phyloP scores from a whole-genome alignment of 163 green algal genomes.

The Prototheca cutis region DNA sequence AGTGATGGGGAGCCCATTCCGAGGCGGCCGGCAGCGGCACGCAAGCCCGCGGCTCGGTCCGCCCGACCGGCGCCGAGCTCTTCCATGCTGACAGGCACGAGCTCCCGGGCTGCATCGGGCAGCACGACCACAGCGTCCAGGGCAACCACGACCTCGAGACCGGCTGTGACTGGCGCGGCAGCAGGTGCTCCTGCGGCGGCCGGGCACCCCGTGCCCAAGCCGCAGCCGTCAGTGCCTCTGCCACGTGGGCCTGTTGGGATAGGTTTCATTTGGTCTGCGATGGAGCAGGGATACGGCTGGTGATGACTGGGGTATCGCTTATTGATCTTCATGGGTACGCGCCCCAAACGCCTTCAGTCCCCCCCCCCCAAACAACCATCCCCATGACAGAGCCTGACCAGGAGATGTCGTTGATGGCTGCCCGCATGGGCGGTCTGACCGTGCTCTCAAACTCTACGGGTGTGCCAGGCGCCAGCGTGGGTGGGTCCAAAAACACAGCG shows the following conservation, averaged over 20 bases:
- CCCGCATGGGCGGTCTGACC: constrained; percentile 17
- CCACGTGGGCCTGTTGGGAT: too few species aligned
- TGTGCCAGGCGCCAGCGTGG: too few species aligned
- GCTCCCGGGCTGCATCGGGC: too few species aligned
- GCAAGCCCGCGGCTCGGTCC: not conserved
- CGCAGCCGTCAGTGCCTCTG: not conserved
- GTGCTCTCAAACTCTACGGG: not conserved
- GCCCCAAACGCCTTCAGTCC: too few species aligned
- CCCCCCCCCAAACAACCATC: not conserved
- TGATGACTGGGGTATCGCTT: too few species aligned
- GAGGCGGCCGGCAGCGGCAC: not conserved
- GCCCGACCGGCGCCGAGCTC: not conserved
- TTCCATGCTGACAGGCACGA: not conserved
- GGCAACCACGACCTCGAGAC: too few species aligned
- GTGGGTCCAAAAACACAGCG: too few species aligned
- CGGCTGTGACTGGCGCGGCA: too few species aligned
- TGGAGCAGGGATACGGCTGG: too few species aligned
- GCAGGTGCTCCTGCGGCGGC: not conserved
- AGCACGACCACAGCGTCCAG: not conserved
- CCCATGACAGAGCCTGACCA: constrained; percentile 6
- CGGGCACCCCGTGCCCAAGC: too few species aligned
- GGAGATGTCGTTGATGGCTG: constrained; percentile 28
- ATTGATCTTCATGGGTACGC: too few species aligned
- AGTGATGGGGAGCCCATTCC: not conserved
- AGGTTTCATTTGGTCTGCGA: too few species aligned